Percentiles rank a stretch among this genome's conserved stretches.
These are phyloP conservation scores for Rhizomucor miehei DNA, from an alignment of 371 early-diverging fungal genomes.

Conservation along the genomic window DNA sequence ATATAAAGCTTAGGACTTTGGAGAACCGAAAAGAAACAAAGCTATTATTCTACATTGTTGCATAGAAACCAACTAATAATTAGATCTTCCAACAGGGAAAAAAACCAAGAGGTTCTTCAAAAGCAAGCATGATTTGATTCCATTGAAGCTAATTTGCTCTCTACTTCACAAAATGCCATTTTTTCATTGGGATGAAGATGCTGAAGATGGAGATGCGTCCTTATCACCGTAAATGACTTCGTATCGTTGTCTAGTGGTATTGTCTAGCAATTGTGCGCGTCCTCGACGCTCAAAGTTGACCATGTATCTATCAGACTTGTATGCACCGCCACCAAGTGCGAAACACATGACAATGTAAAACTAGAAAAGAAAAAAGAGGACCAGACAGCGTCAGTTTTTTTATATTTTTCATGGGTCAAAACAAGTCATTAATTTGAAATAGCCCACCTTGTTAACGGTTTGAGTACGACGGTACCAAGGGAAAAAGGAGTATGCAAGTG, in stretches of 20 bases:
- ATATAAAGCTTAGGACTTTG: too few relatives aligned
- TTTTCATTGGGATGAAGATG: not conserved
- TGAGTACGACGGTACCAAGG: conserved; percentile 49
- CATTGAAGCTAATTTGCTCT: too few relatives aligned
- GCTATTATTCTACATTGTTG: too few relatives aligned
- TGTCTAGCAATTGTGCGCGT: conserved; percentile 41
- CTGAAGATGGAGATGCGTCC: not conserved
- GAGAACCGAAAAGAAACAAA: too few relatives aligned
- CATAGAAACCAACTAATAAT: too few relatives aligned
- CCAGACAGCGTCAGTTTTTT: not conserved
- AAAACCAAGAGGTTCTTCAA: too few relatives aligned
- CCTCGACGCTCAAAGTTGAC: conserved; percentile 53
- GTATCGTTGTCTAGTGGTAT: conserved; percentile 38
- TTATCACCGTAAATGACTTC: conserved; percentile 41
- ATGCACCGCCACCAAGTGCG: conserved; percentile 48
- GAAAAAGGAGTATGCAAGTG: conserved; percentile 36
- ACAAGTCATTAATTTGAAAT: too few relatives aligned
- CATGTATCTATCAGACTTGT: conserved; percentile 53
- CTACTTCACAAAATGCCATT: not conserved
- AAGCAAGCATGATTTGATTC: too few relatives aligned
- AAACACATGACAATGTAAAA: conserved; percentile 56
- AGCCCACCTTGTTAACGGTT: conserved; percentile 51
- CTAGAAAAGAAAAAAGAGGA: conserved; percentile 16
- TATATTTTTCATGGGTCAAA: too few relatives aligned
- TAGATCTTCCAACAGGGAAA: too few relatives aligned